Conservation (phyloP, 225 moss, liverwort and hornwort genomes). For the Polytrichum formosum region DNA sequence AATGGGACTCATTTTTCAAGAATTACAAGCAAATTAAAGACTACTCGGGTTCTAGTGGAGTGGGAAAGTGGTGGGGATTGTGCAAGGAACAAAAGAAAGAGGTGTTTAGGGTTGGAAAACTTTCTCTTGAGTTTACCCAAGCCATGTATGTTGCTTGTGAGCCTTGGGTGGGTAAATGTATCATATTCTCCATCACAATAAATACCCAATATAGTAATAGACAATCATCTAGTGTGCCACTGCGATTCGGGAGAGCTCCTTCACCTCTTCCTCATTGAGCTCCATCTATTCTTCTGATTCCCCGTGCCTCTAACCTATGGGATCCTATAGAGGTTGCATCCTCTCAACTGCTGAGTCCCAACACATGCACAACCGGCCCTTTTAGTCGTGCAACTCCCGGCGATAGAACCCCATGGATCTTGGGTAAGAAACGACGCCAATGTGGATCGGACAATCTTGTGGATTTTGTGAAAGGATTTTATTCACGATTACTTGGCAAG, state of each 20-base stretch:
- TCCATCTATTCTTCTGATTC: not conserved
- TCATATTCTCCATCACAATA: not conserved
- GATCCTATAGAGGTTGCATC: no score
- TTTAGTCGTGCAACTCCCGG: not conserved
- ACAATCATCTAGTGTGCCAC: not conserved
- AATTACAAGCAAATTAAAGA: not conserved
- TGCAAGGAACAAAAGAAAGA: not conserved
- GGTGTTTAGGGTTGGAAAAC: not conserved
- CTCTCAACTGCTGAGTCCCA: no score
- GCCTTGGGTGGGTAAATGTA: not conserved
- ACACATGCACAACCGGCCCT: not conserved
- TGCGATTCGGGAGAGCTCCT: not conserved
- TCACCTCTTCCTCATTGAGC: no score
- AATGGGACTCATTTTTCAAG: not conserved
- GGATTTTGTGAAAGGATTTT: conserved; percentile 6
- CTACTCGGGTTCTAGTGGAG: not conserved
- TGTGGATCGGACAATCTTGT: not conserved
- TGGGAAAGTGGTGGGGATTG: not conserved
- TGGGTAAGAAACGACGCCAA: not conserved
- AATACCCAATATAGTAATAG: not conserved
- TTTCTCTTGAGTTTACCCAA: not conserved
- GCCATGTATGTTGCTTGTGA: not conserved
- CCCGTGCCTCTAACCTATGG: no score
- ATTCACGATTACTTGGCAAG: conserved; percentile 2
- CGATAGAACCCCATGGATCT: not conserved